Percentiles rank a stretch among this genome's conserved stretches.
These are phyloP conservation scores for Phialocephala subalpina DNA, from an alignment of 2,329 filamentous ascomycete species.

Conservation along the genomic window DNA sequence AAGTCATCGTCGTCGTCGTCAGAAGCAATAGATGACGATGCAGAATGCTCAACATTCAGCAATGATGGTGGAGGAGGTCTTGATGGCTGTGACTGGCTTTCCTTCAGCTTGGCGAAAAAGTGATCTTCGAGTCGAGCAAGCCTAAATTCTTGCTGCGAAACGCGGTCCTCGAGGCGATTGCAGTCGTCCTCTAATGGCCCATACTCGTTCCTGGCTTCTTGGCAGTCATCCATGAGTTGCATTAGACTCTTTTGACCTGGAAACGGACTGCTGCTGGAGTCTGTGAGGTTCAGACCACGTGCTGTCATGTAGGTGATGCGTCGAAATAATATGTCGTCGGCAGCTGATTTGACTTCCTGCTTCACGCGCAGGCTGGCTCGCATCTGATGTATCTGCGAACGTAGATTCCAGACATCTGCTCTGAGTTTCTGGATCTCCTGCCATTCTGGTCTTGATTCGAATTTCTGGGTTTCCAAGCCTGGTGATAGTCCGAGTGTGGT, in stretches of 20 bases:
- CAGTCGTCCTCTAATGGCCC: conserved; percentile 29
- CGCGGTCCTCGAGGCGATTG: conserved; percentile 28
- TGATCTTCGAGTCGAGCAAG: conserved; percentile 19
- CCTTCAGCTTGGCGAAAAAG: conserved; percentile 1
- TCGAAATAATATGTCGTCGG: conserved; percentile 28
- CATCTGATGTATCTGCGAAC: conserved; percentile 26
- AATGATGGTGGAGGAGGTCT: not conserved
- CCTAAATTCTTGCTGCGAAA: conserved; percentile 21
- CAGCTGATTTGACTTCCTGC: conserved; percentile 22
- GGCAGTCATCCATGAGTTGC: conserved; percentile 20
- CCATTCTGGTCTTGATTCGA: conserved; percentile 13
- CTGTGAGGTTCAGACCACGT: not conserved
- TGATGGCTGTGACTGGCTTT: not conserved
- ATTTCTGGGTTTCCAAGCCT: not conserved
- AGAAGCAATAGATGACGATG: not conserved
- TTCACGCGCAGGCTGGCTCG: conserved; percentile 20
- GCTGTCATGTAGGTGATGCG: conserved; percentile 5
- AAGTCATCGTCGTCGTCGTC: conserved; percentile 3
- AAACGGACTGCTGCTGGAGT: not conserved
- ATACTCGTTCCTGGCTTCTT: conserved; percentile 22
- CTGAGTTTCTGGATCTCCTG: conserved; percentile 14
- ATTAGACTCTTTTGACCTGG: conserved; percentile 15
- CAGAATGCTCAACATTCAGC: not conserved
- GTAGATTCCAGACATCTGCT: conserved; percentile 21
- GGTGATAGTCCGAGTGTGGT: not conserved